Conservation (phyloP, 371 early-diverging fungal genomes). For the Apophysomyces sp. region DNA sequence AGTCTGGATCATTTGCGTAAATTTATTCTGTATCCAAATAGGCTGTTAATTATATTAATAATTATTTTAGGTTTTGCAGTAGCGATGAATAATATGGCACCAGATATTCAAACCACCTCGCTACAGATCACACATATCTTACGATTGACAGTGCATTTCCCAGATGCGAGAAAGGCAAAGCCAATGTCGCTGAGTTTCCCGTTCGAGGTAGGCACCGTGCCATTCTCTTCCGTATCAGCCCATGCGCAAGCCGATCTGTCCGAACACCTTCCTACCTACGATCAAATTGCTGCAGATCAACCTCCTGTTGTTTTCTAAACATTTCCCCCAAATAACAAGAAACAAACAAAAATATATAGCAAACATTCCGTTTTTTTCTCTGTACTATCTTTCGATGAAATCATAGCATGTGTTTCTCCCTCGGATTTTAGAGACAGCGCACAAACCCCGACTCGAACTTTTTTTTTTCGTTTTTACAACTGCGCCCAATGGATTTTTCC, state of each 20-base stretch:
- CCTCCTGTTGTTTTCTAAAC: no score
- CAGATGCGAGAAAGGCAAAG: neutral
- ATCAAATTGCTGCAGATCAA: no score
- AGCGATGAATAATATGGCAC: neutral
- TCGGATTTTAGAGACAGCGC: neutral
- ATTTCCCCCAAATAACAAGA: no score
- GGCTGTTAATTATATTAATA: neutral
- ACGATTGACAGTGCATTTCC: no score
- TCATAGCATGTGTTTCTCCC: neutral
- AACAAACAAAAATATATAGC: no score
- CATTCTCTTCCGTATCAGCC: neutral
- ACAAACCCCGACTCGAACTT: neutral
- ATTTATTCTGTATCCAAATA: neutral
- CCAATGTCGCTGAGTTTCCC: neutral
- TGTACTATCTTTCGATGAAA: neutral
- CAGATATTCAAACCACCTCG: neutral
- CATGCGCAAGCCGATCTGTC: no score
- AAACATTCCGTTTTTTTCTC: no score
- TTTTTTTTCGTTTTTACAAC: neutral
- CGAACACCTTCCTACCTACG: no score
- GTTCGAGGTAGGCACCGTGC: neutral
- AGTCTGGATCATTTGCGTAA: neutral
- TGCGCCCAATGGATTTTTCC: neutral
- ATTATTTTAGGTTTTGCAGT: neutral
- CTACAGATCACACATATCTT: no score